A percentile compares a stretch with the other conserved stretches of the same genome.
These are phyloP conservation scores for Boletellus deceptivus DNA, from an alignment of 1,284 basidiomycete species.

Conservation along the genomic window DNA sequence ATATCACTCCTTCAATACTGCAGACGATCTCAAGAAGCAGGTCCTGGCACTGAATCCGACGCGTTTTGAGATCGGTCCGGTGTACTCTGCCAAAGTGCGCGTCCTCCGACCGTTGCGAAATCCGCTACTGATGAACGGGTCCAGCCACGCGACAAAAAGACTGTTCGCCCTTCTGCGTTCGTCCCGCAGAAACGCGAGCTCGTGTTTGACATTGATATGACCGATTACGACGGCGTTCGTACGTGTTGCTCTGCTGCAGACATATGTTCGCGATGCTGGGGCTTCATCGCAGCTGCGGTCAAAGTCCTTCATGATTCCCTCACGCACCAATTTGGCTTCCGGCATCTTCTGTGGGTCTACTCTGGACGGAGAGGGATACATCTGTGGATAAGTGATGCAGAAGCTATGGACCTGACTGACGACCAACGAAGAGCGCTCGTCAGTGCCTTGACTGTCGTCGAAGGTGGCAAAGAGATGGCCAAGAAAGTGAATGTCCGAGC, in stretches of 20 bases:
- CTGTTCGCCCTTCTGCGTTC: slow-evolving; percentile 74
- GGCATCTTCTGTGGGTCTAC: slow-evolving; percentile 93
- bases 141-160: slow-evolving; percentile 90
- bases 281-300: slow-evolving; percentile 91
- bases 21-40: slow-evolving; percentile 92
- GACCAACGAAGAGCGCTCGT: slow-evolving; percentile 88
- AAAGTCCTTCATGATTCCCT: slow-evolving; percentile 82
- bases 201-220: slow-evolving; percentile 99
- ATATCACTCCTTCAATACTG: slow-evolving; percentile 87
- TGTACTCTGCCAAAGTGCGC: slow-evolving; percentile 84
- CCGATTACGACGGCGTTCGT: slow-evolving; percentile 95
- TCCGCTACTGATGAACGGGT: slow-evolving; percentile 5
- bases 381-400: slow-evolving; percentile 92
- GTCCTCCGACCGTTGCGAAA: slow-evolving; percentile 4
- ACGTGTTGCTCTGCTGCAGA: slow-evolving; percentile 92
- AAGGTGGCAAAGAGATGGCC: slow-evolving; percentile 77
- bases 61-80: slow-evolving; percentile 96
- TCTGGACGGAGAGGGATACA: slow-evolving; percentile 98
- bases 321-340: slow-evolving; percentile 83
- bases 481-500: slow-evolving; percentile 83
- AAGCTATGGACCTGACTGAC: slow-evolving; percentile 88
- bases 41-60: slow-evolving; percentile 80
- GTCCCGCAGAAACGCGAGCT: slow-evolving; percentile 85
- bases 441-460: slow-evolving; percentile 84
- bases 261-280: slow-evolving; percentile 95